These are phyloP conservation scores for Geotrichum candidum DNA, from an alignment of 1,139 yeast species.

Conservation along the genomic window DNA sequence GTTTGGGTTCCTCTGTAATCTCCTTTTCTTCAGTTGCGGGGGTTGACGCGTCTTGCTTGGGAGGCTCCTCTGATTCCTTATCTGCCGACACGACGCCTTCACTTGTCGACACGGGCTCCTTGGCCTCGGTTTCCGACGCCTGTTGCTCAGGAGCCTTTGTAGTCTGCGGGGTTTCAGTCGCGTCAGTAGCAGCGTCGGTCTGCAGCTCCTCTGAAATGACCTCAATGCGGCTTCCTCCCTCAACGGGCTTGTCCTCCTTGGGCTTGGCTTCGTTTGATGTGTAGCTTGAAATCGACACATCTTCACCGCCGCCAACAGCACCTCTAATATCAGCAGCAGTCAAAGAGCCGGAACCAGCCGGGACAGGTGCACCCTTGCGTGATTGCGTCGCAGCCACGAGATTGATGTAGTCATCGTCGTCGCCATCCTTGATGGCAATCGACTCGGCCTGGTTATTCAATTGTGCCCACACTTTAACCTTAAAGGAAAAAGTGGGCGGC, in stretches of 20 bases:
- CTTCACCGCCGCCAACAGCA: slow-evolving; percentile 52
- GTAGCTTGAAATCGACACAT: slow-evolving; percentile 41
- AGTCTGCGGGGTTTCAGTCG: not conserved
- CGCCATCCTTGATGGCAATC: slow-evolving; percentile 35
- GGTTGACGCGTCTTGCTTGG: slow-evolving; percentile 9
- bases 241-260: not conserved
- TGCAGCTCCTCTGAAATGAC: not conserved
- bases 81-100: not conserved
- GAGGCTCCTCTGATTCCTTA: slow-evolving; percentile 6
- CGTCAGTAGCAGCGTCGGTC: not conserved
- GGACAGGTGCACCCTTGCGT: slow-evolving; percentile 14
- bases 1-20: not conserved
- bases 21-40: not conserved
- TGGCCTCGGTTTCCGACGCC: slow-evolving; percentile 2
- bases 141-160: slow-evolving; percentile 4
- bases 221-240: not conserved
- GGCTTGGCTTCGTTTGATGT: slow-evolving; percentile 17
- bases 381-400: slow-evolving; percentile 21
- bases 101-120: slow-evolving; percentile 3
- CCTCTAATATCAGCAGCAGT: slow-evolving; percentile 57
- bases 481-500: slow-evolving; percentile 34
- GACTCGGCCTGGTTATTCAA: slow-evolving; percentile 28
- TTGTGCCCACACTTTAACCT: slow-evolving; percentile 43
- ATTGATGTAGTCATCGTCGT: slow-evolving; percentile 38
- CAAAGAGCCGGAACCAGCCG: slow-evolving; percentile 34